Percentiles rank a stretch among this genome's conserved stretches.
Conservation (phyloP, 768 basidiomycete genomes). For the Tricholoma terreum region DNA sequence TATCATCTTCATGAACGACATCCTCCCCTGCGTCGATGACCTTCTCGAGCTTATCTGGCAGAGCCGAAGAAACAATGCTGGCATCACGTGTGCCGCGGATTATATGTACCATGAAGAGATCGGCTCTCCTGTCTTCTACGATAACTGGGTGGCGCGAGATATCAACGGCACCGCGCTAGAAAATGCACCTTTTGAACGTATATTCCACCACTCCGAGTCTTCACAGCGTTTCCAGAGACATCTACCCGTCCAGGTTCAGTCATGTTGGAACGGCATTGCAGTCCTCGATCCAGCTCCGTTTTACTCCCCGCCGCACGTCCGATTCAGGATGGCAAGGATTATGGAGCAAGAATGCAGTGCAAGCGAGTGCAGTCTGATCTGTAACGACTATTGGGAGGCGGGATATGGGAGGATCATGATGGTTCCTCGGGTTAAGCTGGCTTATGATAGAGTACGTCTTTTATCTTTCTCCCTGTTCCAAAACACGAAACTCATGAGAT, state of each 20-base stretch:
- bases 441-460: conserved; percentile 77
- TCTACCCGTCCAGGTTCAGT: conserved; percentile 93
- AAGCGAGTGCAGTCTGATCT: conserved; percentile 92
- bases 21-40: conserved; percentile 97
- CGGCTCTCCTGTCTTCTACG: conserved; percentile 92
- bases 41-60: conserved; percentile 98
- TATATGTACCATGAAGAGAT: conserved; percentile 99
- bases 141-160: conserved; percentile 98
- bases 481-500: background rate
- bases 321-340: conserved; percentile 93
- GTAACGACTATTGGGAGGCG: conserved; percentile 97
- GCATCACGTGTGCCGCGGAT: conserved; percentile 96
- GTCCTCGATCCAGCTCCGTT: conserved; percentile 94
- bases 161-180: conserved; percentile 98
- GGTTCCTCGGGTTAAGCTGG: conserved; percentile 95
- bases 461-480: background rate
- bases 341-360: conserved; percentile 91
- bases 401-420: conserved; percentile 97
- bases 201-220: conserved; percentile 84
- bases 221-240: conserved; percentile 85
- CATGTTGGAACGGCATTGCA: conserved; percentile 98
- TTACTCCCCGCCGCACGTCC: conserved; percentile 86
- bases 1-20: conserved; percentile 99
- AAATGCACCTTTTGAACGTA: conserved; percentile 92
- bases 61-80: conserved; percentile 87